These are phyloP conservation scores for Alisma plantagoaquatica DNA, from an alignment of 106 monocot genomes.

Conservation along the genomic window DNA sequence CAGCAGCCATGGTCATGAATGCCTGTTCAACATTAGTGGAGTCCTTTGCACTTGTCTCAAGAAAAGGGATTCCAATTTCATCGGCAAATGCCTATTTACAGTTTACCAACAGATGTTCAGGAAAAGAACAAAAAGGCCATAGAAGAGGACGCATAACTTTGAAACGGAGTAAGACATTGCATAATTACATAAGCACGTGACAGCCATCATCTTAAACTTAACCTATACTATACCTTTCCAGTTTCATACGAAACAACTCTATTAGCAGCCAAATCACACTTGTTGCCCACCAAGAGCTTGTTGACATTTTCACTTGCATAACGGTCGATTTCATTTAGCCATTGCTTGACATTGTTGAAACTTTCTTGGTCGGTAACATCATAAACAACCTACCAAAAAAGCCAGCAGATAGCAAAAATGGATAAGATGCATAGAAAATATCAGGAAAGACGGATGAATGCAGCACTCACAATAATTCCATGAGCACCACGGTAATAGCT, in stretches of 20 bases:
- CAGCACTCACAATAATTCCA: constrained; percentile 36
- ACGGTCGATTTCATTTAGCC: constrained; percentile 47
- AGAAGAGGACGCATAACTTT: not conserved
- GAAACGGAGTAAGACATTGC: not conserved
- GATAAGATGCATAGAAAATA: not conserved
- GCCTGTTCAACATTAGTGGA: constrained; percentile 17
- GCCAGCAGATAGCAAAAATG: not conserved
- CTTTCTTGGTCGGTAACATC: constrained; percentile 39
- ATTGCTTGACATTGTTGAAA: constrained; percentile 39
- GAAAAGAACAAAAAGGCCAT: not conserved
- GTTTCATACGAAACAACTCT: constrained; percentile 38
- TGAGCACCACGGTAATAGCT: constrained; percentile 56
- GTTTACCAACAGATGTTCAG: not conserved
- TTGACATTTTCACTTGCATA: constrained; percentile 49
- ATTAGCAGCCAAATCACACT: constrained; percentile 41
- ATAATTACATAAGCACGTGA: too few species aligned
- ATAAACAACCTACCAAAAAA: constrained; percentile 28
- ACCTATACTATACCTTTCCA: constrained; percentile 31
- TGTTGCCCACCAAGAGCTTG: constrained; percentile 45
- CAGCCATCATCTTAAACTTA: too few species aligned
- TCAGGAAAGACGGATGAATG: not conserved
- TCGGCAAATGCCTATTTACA: constrained; percentile 10
- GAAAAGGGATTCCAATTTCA: constrained; percentile 17
- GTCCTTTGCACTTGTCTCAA: constrained; percentile 17
- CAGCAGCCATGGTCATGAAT: constrained; percentile 15